Conservation (phyloP, 2,329 filamentous ascomycete genomes). For the Sclerotinia sclerotiorum region DNA sequence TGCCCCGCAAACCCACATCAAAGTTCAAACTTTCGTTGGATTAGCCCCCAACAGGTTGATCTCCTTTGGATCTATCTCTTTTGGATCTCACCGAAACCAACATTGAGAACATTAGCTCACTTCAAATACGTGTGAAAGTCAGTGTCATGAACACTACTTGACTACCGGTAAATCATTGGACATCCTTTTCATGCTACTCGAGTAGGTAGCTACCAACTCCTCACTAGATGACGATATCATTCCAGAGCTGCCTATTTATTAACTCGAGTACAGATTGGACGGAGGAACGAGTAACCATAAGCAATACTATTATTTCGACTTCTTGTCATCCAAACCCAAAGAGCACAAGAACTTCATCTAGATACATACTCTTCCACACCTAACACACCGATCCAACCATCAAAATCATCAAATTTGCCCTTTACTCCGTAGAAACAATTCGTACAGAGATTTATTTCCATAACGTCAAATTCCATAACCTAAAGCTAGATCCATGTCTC, state of each 20-base stretch:
- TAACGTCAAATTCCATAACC: slow-evolving; percentile 4
- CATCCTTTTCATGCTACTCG: not conserved
- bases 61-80: not conserved
- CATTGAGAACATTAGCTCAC: not conserved
- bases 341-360: not conserved
- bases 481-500: slow-evolving; percentile 5
- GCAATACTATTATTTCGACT: not conserved
- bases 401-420: not conserved
- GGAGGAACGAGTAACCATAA: not conserved
- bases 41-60: not conserved
- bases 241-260: not conserved
- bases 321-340: not conserved
- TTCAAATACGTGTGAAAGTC: not conserved
- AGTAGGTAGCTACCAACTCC: no score
- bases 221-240: not conserved
- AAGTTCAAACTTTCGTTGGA: not conserved
- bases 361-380: not conserved
- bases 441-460: not conserved
- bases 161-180: not conserved
- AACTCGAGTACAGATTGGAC: not conserved
- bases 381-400: not conserved
- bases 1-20: not conserved
- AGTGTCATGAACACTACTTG: not conserved
- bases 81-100: not conserved
- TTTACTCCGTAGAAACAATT: not conserved